Base-by-base conservation (phyloP, 2,329 filamentous ascomycete species). In the Grosmannia huntii region DNA sequence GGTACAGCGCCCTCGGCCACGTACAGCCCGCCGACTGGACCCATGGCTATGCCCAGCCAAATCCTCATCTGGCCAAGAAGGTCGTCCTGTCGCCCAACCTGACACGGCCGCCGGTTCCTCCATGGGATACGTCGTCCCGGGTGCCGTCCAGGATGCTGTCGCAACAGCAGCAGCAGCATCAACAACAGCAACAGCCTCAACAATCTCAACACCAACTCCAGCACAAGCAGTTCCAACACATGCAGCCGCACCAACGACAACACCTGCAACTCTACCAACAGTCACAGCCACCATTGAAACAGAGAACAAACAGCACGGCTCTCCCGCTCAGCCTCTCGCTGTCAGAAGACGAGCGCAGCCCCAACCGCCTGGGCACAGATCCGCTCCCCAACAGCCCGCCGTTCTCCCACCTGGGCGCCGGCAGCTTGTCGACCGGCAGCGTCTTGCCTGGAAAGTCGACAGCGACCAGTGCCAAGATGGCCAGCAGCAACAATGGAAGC, bases 301-400 rank as follows among this genome's bases (percentile, higher is more conserved):
- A 59, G 64, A 46, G 57, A 61, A 2, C 60, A 6, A 56, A 62
- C 44, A 60, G 60, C 14, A 62, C 68, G 5, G 71, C 69, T 0
- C 64, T 71, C 2, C 74, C 75, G 4, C 74, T 76, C 56, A 82
- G 71, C 57, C 69, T 84, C 1, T 83, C 80, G 0, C 71, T 83
- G 2, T 83, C 81, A 2, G 81, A 84, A 62, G 81, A 84, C 62
- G 81, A 84, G 65, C 75, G 75, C 61, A 83, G 80, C 55, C 78
- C 73, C 5, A 79, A 78, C 61, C 74, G 75, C 41, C 75, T 75
- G 7, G 73, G 69, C 55, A 73, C 77, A 2, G 78, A 81, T 59
- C 66, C 62, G 14, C 59, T 54, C 62, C 52, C 65, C 28, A 60
- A 49, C 60, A 82, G 79, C 62, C 79, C 80, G 2, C 72, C 73